Base-by-base conservation (phyloP, 2,329 filamentous ascomycete species). In the Nigrospora sphaerica region DNA sequence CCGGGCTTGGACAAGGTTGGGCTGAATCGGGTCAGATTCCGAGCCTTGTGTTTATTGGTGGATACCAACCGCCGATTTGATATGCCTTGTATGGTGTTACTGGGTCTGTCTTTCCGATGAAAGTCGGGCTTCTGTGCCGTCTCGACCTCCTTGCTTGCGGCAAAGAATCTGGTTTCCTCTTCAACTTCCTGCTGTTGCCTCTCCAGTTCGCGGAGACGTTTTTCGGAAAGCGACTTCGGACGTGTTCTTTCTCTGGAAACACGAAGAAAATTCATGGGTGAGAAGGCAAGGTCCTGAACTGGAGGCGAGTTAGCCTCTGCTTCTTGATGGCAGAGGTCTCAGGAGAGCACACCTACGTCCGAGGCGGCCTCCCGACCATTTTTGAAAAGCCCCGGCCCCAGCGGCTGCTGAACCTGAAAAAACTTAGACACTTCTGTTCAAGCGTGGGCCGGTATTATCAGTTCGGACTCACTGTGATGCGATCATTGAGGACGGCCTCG, bases 261-360 rank as follows among this genome's bases (percentile, higher is more conserved):
- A 41, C 61, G 62, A 18, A 73, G 60, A 50, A 76, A 73, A 10
- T 64, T 57, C 69, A 78, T 74, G 43, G 74, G 65, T 23, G 75
- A 75, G 50, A 78, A 80, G 1, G 65, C 64, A 16, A 81, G 65
- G 49, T 80, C 75, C 5, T 70, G 61, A 28, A 78, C 78, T 79
- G 48, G 36, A 42, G 16, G 19, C 18, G 12, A 17, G 32, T 12
- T 12, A 42, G 16, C 17, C 39, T 14, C 31, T 36, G 19, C 35
- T 3, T n/a, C n/a, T 37, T 43, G 34, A 49, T 46, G 52, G 49
- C 16, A 7, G 6, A 9, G n/a, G 18, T 16, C 7, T 19, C 2
- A 13, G 32, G 16, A 6, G n/a, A 13, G 18, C 68, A 58, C 59
- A 72, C 70, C 48, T 7, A 67, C 66, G 42, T 60, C 58, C 38